Base-by-base conservation (phyloP, 768 basidiomycete genomes). In the Mycena sanguinolenta region DNA sequence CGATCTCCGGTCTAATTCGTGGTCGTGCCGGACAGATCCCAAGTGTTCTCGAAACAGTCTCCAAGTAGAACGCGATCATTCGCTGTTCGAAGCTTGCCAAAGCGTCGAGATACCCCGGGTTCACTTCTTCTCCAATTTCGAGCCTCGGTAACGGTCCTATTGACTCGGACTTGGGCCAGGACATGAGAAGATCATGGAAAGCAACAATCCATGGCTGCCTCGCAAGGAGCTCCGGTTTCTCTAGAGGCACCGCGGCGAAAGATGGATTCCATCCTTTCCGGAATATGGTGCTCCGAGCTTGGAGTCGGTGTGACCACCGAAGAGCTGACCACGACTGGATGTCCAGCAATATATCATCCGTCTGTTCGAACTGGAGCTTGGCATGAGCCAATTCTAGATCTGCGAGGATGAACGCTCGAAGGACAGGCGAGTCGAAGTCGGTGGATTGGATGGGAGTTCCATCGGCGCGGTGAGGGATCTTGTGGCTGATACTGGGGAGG, bases 321-420 rank as follows among this genome's bases (percentile, higher is more conserved):
- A 54, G 23, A 25, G 30, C 21, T 4, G 69, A 36, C 58, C 62
- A 60, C 39, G 39, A 25, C 7, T 17, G 2, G 10, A 25, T 28
- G 3, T 59, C 61, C 10, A 65, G 27, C 63, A 70, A 12, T 16
- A 65, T 53, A 36, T 65, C 69, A 25, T 70, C 69, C 44, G 69
- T 65, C 58, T 64, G 63, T 25, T 70, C 69, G 27, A 70, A 65
- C 69, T 70, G 69, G 4, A 65, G 63, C 59, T 70, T 65, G 39
- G 63, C 63, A 28, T 60, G 63, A 28, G 58, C 63, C 30, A 65
- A 36, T 46, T 64, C 69, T 2, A 70, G 53, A 46, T 70, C 69
- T 21, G 63, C 32, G 17, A 30, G 53, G 32, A 70, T 38, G n/a
- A 70, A n/a, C 5, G 53, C 69, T 23, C 59, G 69, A 30, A 70